phyloP scores from a whole-genome alignment of 1,284 basidiomycete species.

The Pseudozyma hubeiensis region DNA sequence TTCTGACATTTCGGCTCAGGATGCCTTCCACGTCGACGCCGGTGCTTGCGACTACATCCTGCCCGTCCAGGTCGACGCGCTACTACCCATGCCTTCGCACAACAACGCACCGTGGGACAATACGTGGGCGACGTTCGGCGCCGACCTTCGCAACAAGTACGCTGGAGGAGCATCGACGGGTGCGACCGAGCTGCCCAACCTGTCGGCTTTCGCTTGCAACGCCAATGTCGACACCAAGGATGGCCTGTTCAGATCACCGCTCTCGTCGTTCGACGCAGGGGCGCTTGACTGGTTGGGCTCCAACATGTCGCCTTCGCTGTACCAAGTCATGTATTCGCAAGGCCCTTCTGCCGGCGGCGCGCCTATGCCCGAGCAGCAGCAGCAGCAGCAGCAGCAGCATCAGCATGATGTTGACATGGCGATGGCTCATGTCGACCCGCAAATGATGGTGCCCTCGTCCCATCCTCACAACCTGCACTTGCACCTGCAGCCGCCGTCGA shows the following conservation, averaged over 20 bases:
- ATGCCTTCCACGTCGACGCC: slow-evolving; percentile 38
- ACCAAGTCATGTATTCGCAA: slow-evolving; percentile 27
- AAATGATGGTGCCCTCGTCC: slow-evolving; percentile 16
- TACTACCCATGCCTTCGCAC: neutral
- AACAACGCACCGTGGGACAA: slow-evolving; percentile 23
- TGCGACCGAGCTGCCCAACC: slow-evolving; percentile 14
- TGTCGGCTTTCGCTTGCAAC: slow-evolving; percentile 25
- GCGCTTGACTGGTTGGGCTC: slow-evolving; percentile 40
- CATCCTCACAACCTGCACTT: neutral
- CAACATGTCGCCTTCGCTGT: slow-evolving; percentile 26
- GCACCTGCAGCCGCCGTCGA: neutral
- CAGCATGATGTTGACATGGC: neutral
- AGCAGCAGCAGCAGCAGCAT: no score
- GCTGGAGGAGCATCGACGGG: neutral
- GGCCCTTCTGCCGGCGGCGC: neutral
- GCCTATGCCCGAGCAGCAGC: neutral
- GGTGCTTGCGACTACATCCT: slow-evolving; percentile 41
- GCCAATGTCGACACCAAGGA: slow-evolving; percentile 23
- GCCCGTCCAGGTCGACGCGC: slow-evolving; percentile 4
- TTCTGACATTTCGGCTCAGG: slow-evolving; percentile 26
- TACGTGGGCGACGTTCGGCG: slow-evolving; percentile 29
- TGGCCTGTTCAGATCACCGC: slow-evolving; percentile 7
- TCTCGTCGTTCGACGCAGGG: slow-evolving; percentile 33
- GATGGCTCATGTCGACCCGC: slow-evolving; percentile 15
- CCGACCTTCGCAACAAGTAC: slow-evolving; percentile 23